These are phyloP conservation scores for Gossypium trilobum DNA, from an alignment of 441 rosid genomes.

Conservation along the genomic window DNA sequence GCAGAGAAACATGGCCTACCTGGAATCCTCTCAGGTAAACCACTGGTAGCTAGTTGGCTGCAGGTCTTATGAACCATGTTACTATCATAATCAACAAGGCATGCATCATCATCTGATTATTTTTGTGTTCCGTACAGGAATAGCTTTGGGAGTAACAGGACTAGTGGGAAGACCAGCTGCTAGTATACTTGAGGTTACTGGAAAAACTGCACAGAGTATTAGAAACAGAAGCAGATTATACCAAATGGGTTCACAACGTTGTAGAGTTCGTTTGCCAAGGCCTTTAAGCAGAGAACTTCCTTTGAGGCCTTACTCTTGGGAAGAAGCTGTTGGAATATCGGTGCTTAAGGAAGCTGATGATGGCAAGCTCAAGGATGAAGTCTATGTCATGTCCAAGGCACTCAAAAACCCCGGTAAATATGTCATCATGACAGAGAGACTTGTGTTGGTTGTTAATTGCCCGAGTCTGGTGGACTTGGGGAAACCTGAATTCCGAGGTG, in stretches of 20 bases:
- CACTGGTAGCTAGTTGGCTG: not conserved
- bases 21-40: constrained; percentile 82
- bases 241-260: constrained; percentile 48
- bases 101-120: not conserved
- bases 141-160: constrained; percentile 84
- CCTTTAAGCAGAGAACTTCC: constrained; percentile 79
- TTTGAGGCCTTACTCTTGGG: constrained; percentile 79
- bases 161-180: constrained; percentile 96
- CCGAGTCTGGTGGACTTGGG: constrained; percentile 55
- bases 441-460: constrained; percentile 53
- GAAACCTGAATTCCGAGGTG: constrained; percentile 62
- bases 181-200: constrained; percentile 94
- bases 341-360: constrained; percentile 61
- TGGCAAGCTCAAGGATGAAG: constrained; percentile 56
- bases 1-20: constrained; percentile 95
- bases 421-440: constrained; percentile 51
- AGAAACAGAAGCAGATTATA: constrained; percentile 72
- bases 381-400: constrained; percentile 56
- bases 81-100: not conserved
- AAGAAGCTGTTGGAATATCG: constrained; percentile 76
- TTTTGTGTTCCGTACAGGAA: constrained; percentile 38
- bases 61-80: not conserved
- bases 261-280: constrained; percentile 72
- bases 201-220: constrained; percentile 90
- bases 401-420: constrained; percentile 66